These are phyloP conservation scores for Sporothrix dimorphospora DNA, from an alignment of 2,329 filamentous ascomycete species.

Conservation along the genomic window DNA sequence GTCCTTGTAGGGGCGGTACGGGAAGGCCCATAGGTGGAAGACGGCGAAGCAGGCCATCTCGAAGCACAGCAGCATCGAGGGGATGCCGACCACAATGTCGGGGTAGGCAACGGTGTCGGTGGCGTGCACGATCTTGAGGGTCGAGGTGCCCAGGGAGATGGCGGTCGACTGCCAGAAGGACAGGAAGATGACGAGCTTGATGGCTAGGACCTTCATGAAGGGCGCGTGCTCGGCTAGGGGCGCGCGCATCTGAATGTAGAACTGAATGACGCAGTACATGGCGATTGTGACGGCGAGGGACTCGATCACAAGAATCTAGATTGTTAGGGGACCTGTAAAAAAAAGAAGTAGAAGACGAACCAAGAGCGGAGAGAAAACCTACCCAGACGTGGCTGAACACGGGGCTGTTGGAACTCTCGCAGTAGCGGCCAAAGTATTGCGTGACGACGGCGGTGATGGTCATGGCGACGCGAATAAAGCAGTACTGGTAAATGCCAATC, in stretches of 20 bases:
- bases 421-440: slow-evolving; percentile 71
- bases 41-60: slow-evolving; percentile 84
- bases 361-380: slow-evolving; percentile 30
- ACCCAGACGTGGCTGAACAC: slow-evolving; percentile 87
- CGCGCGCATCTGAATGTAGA: slow-evolving; percentile 75
- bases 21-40: slow-evolving; percentile 81
- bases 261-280: slow-evolving; percentile 88
- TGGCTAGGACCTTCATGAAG: slow-evolving; percentile 79
- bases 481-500: slow-evolving; percentile 84
- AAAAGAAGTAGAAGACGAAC: background rate
- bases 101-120: slow-evolving; percentile 66
- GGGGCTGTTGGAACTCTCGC: slow-evolving; percentile 75
- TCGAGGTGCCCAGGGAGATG: slow-evolving; percentile 57
- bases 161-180: slow-evolving; percentile 78
- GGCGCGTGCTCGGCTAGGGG: slow-evolving; percentile 71
- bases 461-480: slow-evolving; percentile 77
- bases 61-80: slow-evolving; percentile 74
- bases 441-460: slow-evolving; percentile 77
- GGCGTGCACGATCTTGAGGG: slow-evolving; percentile 64
- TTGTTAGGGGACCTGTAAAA: background rate
- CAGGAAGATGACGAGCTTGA: slow-evolving; percentile 90
- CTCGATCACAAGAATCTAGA: slow-evolving; percentile 68
- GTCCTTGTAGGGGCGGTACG: slow-evolving; percentile 69
- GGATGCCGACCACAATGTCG: slow-evolving; percentile 81
- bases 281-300: slow-evolving; percentile 74